Evolutionary conservation across 495 filamentous ascomycete species (phyloP), one percentile per base, ranked within the genome.

Genomic region (Lepraria neglecta): DNA sequence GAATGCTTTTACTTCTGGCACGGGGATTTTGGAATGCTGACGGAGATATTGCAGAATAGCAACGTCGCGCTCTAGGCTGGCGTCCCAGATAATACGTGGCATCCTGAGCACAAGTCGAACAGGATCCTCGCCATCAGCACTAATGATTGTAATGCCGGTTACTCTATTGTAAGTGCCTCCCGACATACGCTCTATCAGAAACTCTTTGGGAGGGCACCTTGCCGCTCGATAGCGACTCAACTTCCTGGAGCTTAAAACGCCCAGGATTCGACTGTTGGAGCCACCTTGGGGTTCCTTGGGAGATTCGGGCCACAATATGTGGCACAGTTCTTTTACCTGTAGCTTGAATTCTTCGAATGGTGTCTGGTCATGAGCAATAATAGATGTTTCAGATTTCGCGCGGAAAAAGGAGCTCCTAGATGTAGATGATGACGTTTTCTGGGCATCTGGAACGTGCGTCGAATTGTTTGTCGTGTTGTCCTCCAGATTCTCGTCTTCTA

Each of bases 31-130:
- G 7, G 79, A 81, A 44, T 72, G 64, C 38, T 67, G 59, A 31
- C 70, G 61, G 10, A 82, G 63, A 60, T 74, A 80, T 15, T 66
- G 68, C 6, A 83, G 71, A 0, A 81, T 82, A 3, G 78, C 76
- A 2, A 77, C 78, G 51, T 84, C 80, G 48, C 77, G 77, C 5
- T 72, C 72, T 2, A 73, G 61, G 27, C 35, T 40, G 10, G 61
- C 35, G 6, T 43, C 45, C 45, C 44, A 58, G n/a, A 33, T 31
- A 15, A n/a, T 2, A 2, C 44, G 44, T 21, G 54, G 55, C 5
- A 30, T 27, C 12, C 61, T 43, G 1, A 58, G 40, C 14, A 58
- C 48, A 11, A 63, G 33, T 28, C 33, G 54, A 7, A n/a, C 19
- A 2, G 38, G 14, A 27, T 43, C 17, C n/a, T 58, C 35, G 19